Base-by-base conservation (phyloP, 1,139 yeast species). In the Hemisphaericaspora xylanilytica region DNA sequence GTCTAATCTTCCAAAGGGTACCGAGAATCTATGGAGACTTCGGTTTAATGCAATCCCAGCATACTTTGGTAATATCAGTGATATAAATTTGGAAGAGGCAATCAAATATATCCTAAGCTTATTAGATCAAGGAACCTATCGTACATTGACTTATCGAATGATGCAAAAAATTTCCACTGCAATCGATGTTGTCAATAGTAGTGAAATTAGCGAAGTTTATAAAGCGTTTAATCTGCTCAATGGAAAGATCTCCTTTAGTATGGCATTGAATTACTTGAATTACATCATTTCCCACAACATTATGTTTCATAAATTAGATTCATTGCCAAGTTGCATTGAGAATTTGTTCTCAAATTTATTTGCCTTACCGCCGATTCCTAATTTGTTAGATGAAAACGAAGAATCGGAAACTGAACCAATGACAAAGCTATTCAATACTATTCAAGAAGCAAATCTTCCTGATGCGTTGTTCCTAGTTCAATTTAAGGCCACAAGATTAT, bases 341-440 rank as follows among this genome's bases (percentile, higher is more conserved):
- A 32, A 38, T 11, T 48, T 45, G 20, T 58, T 56, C 37, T n/a
- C 28, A 12, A 37, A 41, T 4, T 42, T 36, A 3, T 51, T 58
- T 15, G 38, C 41, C 3, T 45, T 62, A 16, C 68, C 71, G 3
- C 70, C 70, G 3, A 42, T 63, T 11, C 50, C 70, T 1, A 61
- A 55, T 38, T 47, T 9, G 44, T 37, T 30, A 52, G 43, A 28
- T 42, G 52, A 21, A 38, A 38, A 33, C 18, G 26, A 22, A 22
- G 35, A 33, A 20, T 28, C 33, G 2, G 33, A 30, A 9, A 32
- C 37, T 14, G 52, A 47, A 9, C 45, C 47, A 8, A 37, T 39
- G 17, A 52, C 45, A 2, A 37, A 46, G 4, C 44, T 32, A 18
- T 31, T 37, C 1, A 36, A 39, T 10, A 40, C 42, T 15, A 22